phyloP scores from a whole-genome alignment of 139 green algal species.

The Picochlorum costavermella region DNA sequence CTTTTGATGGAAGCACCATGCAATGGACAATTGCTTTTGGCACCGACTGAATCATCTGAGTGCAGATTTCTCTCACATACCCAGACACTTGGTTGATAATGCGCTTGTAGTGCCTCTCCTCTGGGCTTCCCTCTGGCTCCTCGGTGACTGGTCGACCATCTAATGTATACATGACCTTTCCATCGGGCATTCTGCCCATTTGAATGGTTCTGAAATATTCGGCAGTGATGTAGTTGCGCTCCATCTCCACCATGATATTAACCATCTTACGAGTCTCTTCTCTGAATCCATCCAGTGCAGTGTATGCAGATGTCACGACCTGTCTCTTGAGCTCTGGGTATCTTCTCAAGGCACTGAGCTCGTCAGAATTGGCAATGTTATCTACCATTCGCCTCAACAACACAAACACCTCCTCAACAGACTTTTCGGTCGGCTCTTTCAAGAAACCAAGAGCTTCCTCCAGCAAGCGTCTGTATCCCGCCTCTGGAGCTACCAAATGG shows the following conservation, averaged over 20 bases:
- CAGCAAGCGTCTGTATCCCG: conserved; percentile 87
- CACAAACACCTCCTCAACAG: conserved; percentile 67
- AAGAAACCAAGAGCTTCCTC: conserved; percentile 47
- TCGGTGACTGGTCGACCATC: conserved; percentile 35
- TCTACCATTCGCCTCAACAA: conserved; percentile 78
- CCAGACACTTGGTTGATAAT: conserved; percentile 73
- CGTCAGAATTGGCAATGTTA: conserved; percentile 41
- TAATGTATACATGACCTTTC: conserved; percentile 41
- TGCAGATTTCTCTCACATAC: conserved; percentile 81
- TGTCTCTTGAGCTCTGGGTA: conserved; percentile 75
- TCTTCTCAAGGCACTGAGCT: conserved; percentile 45
- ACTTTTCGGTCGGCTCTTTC: conserved; percentile 40
- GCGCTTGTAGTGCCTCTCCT: conserved; percentile 55
- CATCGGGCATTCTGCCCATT: conserved; percentile 37
- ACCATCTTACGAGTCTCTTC: conserved; percentile 54
- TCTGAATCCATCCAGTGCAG: conserved; percentile 50
- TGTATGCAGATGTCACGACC: conserved; percentile 58
- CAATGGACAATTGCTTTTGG: conserved; percentile 88
- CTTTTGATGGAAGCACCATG: conserved; percentile 71
- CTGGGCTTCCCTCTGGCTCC: conserved; percentile 27
- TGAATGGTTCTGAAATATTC: conserved; percentile 70
- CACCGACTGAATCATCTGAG: conserved; percentile 80
- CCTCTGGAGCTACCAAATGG: conserved; percentile 93
- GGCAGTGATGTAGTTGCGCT: conserved; percentile 82
- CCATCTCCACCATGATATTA: conserved; percentile 83